These are phyloP conservation scores for Gaultheria prostrata DNA, from an alignment of 148 eudicot species.

Conservation along the genomic window DNA sequence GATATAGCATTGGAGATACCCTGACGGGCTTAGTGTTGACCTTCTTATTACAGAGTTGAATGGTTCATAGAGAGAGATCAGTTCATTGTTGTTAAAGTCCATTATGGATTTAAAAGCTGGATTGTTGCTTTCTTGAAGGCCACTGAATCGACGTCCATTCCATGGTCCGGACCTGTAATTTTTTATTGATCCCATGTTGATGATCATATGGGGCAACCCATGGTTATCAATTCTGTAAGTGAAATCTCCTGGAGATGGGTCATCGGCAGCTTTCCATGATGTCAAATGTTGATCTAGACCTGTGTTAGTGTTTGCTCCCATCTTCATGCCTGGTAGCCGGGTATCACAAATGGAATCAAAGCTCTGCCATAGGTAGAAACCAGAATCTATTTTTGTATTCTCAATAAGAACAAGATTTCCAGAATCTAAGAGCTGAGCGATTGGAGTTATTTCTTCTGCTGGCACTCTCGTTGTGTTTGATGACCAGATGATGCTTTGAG, in stretches of 20 bases:
- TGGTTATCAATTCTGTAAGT: background rate
- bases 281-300: background rate
- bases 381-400: background rate
- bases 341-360: constrained; percentile 2
- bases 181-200: constrained; percentile 15
- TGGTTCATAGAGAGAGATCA: background rate
- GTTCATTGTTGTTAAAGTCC: background rate
- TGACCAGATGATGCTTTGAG: constrained; percentile 13
- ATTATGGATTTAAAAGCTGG: constrained; percentile 1
- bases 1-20: background rate
- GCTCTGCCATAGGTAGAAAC: constrained; percentile 8
- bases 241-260: constrained; percentile 18
- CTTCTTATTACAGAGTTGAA: background rate
- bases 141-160: constrained; percentile 25
- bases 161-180: constrained; percentile 23
- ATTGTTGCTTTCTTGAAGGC: background rate
- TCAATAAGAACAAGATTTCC: constrained; percentile 27
- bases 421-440: constrained; percentile 16
- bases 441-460: background rate
- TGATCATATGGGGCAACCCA: constrained; percentile 19
- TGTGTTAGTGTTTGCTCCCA: background rate
- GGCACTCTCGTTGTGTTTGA: background rate
- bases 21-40: background rate
- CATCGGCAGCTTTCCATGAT: constrained; percentile 24
- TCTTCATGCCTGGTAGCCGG: background rate